Conservation (phyloP, 768 basidiomycete genomes). For the Dioszegia aurantiaca region DNA sequence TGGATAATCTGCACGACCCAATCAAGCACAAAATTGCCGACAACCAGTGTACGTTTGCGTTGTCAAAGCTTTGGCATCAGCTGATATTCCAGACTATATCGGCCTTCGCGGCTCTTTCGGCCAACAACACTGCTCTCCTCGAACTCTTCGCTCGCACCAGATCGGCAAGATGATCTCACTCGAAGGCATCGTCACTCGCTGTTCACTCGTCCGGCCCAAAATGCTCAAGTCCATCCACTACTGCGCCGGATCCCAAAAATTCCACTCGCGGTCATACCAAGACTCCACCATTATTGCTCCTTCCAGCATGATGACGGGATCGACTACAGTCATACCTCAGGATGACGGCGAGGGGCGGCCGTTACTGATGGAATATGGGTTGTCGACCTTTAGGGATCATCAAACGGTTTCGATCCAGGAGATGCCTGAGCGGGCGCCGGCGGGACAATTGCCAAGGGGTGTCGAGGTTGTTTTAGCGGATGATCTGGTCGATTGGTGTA, state of each 20-base stretch:
- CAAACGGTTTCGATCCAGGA: conserved; percentile 98
- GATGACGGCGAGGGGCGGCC: conserved; percentile 84
- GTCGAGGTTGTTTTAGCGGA: conserved; percentile 95
- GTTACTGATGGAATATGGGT: conserved; percentile 87
- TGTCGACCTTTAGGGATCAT: conserved; percentile 89
- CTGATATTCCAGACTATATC: conserved; percentile 59
- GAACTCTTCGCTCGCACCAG: conserved; percentile 80
- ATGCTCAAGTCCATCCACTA: conserved; percentile 97
- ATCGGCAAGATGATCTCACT: conserved; percentile 94
- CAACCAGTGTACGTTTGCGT: conserved; percentile 59
- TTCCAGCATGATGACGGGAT: conserved; percentile 65
- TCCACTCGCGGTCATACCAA: conserved; percentile 85
- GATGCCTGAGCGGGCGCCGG: conserved; percentile 98
- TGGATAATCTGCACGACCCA: conserved; percentile 69
- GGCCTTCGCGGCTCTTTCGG: conserved; percentile 96
- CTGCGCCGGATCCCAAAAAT: conserved; percentile 78
- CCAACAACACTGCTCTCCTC: conserved; percentile 94
- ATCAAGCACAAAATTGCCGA: conserved; percentile 77
- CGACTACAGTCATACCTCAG: conserved; percentile 68
- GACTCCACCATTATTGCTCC: conserved; percentile 77
- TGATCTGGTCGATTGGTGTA: conserved; percentile 93
- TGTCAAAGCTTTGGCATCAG: background rate
- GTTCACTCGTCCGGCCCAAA: conserved; percentile 96
- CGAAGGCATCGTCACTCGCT: conserved; percentile 97
- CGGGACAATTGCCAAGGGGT: conserved; percentile 92